phyloP scores from a whole-genome alignment of 129 eudicot species.

The Oenanthe sinensis region DNA sequence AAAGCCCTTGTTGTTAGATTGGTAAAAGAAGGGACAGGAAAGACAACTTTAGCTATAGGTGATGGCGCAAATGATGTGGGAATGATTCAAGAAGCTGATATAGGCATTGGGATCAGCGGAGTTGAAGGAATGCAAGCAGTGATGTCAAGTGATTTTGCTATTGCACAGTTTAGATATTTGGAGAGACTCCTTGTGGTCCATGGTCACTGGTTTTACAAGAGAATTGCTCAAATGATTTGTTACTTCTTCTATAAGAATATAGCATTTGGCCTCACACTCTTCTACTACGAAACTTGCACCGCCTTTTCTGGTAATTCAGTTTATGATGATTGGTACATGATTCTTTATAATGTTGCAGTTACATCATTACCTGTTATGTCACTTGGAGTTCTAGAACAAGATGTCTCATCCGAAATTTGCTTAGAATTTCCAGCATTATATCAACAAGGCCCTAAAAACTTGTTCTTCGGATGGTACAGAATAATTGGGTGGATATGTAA shows the following conservation, averaged over 20 bases:
- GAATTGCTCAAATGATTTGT: constrained; percentile 15
- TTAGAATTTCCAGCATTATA: constrained; percentile 19
- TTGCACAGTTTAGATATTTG: constrained; percentile 7
- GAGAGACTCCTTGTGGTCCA: constrained; percentile 13
- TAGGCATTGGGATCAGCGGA: constrained; percentile 14
- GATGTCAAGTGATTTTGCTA: constrained; percentile 13
- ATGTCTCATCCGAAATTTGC: constrained; percentile 55
- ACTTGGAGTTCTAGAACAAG: constrained; percentile 70
- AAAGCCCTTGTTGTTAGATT: constrained; percentile 9
- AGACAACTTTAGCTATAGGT: constrained; percentile 12
- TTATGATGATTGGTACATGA: constrained; percentile 65
- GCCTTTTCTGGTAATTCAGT: constrained; percentile 48
- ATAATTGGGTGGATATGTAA: constrained; percentile 13
- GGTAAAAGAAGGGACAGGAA: constrained; percentile 15
- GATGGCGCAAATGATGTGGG: constrained; percentile 15
- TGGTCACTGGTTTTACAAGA: constrained; percentile 15
- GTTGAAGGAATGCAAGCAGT: constrained; percentile 18
- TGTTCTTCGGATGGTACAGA: constrained; percentile 11
- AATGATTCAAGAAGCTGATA: constrained; percentile 17
- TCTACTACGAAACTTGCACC: constrained; percentile 50
- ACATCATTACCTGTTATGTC: constrained; percentile 69
- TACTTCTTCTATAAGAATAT: constrained; percentile 70
- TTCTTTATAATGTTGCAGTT: constrained; percentile 48
- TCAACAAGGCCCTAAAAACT: constrained; percentile 12
- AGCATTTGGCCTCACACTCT: constrained; percentile 61